Percentiles rank a stretch among this genome's conserved stretches.
Evolutionary conservation across 225 moss, liverwort and hornwort genomes (phyloP).

Genomic region (Asterella californica): DNA sequence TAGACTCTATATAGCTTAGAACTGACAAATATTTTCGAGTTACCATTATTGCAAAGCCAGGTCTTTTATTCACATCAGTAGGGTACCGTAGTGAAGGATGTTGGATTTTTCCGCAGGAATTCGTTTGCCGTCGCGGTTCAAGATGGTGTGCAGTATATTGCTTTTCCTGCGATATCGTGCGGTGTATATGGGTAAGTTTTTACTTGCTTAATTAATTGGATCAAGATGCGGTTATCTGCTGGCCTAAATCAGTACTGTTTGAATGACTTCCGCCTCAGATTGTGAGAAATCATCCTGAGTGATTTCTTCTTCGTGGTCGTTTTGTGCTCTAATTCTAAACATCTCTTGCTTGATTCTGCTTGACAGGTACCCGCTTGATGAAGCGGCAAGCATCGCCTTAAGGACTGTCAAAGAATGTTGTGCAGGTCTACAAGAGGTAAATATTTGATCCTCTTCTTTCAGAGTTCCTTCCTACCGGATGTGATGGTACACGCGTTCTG

Average conservation of each 20-base stretch:
- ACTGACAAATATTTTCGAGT: neutral
- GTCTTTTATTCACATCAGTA: neutral
- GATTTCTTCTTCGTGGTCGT: neutral
- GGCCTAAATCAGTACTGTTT: neutral
- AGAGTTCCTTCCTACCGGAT: neutral
- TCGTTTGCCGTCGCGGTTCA: constrained; percentile 48
- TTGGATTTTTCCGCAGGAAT: constrained; percentile 24
- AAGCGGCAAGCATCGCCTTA: constrained; percentile 40
- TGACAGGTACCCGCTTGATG: constrained; percentile 38
- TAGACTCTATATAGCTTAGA: neutral
- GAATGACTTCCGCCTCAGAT: no score
- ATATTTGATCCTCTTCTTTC: neutral
- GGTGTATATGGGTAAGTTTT: constrained; percentile 54
- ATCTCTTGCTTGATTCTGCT: neutral
- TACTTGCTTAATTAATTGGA: neutral
- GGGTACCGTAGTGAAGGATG: neutral
- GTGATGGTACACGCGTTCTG: no score
- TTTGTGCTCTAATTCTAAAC: neutral
- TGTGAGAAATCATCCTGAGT: neutral
- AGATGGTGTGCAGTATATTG: constrained; percentile 56
- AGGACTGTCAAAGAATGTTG: constrained; percentile 26
- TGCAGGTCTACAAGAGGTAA: constrained; percentile 33
- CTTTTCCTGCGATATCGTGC: constrained; percentile 91
- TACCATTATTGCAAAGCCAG: neutral
- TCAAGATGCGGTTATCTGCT: neutral